A percentile compares a stretch with the other conserved stretches of the same genome.
Conservation (phyloP, 192 early-diverging fungal genomes). For the Coemansia biformis region DNA sequence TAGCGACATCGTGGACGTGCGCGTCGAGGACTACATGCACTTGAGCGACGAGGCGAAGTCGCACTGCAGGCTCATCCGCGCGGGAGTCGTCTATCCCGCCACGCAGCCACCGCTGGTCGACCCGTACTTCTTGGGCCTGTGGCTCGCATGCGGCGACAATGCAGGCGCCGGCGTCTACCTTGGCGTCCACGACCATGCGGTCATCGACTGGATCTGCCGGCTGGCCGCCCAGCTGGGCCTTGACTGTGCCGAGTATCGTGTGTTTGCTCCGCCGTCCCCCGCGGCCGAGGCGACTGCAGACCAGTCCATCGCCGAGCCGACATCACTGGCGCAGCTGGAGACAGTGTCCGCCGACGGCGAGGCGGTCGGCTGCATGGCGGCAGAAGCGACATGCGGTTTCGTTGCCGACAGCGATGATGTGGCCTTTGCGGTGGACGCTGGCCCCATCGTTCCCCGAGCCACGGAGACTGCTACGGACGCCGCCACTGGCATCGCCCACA, state of each 20-base stretch:
- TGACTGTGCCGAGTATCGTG: conserved; percentile 6
- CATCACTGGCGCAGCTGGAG: neutral
- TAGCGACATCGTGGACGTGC: conserved; percentile 11
- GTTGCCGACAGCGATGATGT: neutral
- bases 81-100: conserved; percentile 6
- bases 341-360: too few relatives aligned
- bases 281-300: neutral
- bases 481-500: neutral
- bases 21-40: conserved; percentile 16
- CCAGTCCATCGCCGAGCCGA: neutral
- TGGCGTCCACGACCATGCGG: neutral
- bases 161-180: conserved; percentile 8
- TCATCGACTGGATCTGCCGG: conserved; percentile 2
- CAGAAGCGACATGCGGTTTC: too few relatives aligned
- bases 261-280: conserved; percentile 2
- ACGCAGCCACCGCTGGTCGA: conserved; percentile 8
- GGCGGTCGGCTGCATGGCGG: neutral
- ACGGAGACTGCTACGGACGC: neutral
- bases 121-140: conserved; percentile 13
- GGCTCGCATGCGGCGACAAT: conserved; percentile 8
- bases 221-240: conserved; percentile 8
- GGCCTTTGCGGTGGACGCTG: neutral
- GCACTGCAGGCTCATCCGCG: conserved; percentile 8
- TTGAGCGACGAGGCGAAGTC: conserved; percentile 13
- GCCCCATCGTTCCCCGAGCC: neutral